Percentiles rank a stretch among this genome's conserved stretches.
phyloP scores from a whole-genome alignment of 2,329 filamentous ascomycete genomes.

The Xylaria polymorpha region DNA sequence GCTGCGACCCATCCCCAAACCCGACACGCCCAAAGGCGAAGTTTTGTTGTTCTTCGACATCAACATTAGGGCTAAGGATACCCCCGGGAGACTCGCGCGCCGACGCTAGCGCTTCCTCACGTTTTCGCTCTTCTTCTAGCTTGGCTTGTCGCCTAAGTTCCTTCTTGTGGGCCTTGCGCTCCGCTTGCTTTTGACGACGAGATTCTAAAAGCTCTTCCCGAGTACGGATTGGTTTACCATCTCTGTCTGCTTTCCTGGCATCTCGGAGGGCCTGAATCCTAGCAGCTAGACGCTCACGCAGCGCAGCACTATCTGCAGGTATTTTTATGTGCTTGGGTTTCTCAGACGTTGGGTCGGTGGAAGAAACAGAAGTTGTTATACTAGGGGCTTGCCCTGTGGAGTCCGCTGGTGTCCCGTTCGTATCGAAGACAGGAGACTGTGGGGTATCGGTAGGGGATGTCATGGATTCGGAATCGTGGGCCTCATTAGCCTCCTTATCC shows the following conservation, averaged over 20 bases:
- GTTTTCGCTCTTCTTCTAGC: constrained; percentile 78
- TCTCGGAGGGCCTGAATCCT: constrained; percentile 87
- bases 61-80: constrained; percentile 67
- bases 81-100: constrained; percentile 70
- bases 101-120: constrained; percentile 69
- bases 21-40: constrained; percentile 93
- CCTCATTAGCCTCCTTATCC: constrained; percentile 40
- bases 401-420: constrained; percentile 57
- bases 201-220: constrained; percentile 93
- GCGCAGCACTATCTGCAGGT: constrained; percentile 76
- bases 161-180: constrained; percentile 89
- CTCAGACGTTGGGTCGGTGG: constrained; percentile 68
- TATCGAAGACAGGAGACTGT: constrained; percentile 72
- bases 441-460: constrained; percentile 60
- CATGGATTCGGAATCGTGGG: constrained; percentile 47
- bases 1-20: constrained; percentile 84
- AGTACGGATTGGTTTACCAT: constrained; percentile 84
- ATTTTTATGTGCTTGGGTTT: constrained; percentile 75
- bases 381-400: constrained; percentile 62
- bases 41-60: constrained; percentile 67
- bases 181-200: constrained; percentile 85
- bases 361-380: constrained; percentile 76
- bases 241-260: constrained; percentile 86
- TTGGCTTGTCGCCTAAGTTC: constrained; percentile 81
- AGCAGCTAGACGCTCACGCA: constrained; percentile 82